Base-by-base conservation (phyloP, 768 basidiomycete genomes). In the Podaxis sp. region DNA sequence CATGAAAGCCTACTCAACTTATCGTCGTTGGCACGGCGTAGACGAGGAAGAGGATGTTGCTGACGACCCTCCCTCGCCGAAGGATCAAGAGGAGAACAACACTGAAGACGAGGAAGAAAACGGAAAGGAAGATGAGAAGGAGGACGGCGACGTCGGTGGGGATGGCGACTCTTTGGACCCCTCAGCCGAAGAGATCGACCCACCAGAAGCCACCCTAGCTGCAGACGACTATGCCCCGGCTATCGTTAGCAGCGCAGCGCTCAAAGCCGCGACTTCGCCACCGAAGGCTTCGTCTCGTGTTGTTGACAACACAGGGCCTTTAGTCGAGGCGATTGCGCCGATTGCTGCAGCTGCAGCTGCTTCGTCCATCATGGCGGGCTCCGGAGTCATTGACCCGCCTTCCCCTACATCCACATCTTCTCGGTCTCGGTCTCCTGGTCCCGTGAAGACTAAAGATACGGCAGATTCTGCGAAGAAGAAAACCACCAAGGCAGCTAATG, bases 311-410 rank as follows among this genome's bases (percentile, higher is more conserved):
- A 73, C 71, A 14, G 66, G 68, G 40, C 68, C 73, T 48, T 59
- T 67, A 40, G 53, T 67, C 9, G 61, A 69, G 61, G 66, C 68
- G 57, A 67, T 71, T 6, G 72, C 66, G 0, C 71, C 71, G 44
- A 67, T 73, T 37, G 67, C 71, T 38, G 72, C 74, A 0, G 74
- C 76, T 4, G 78, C 74, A 0, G 76, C 79, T 5, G 73, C 77
- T 3, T 76, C 78, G n/a, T 79, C 81, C 11, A 81, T 80, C 38
- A 81, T 81, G 78, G 77, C 80, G 5, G 78, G 77, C 21, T 73
- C 79, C 0, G 65, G 71, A 10, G 69, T 78, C 50, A 62, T 78
- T 14, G 72, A 72, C 10, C 72, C 77, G 1, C 71, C 74, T 4
- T 77, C 80, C 0, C 74, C 77, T 1, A 68, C 69, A 16, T 63